Percentiles rank a stretch among this genome's conserved stretches.
Conservation (phyloP, 108 stramenopile species). For the Nitzschia putrida region DNA sequence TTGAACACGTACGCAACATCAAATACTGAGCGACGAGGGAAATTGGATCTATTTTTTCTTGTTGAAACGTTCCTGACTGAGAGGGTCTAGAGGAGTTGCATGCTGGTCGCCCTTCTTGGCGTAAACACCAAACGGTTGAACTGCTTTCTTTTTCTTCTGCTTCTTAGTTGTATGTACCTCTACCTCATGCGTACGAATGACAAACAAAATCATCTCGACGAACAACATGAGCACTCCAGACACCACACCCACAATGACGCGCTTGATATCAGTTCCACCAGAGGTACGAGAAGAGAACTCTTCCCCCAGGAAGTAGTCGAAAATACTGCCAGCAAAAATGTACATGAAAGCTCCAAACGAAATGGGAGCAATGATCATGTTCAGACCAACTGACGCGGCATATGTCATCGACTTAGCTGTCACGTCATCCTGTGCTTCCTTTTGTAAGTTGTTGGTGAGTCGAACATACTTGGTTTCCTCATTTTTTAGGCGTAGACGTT, state of each 20-base stretch:
- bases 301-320: slow-evolving; percentile 50
- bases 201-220: slow-evolving; percentile 87
- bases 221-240: slow-evolving; percentile 79
- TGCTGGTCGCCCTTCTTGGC: slow-evolving; percentile 21
- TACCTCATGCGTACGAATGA: slow-evolving; percentile 82
- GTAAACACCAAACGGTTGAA: slow-evolving; percentile 45
- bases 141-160: slow-evolving; percentile 44
- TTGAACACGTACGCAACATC: too few relatives aligned
- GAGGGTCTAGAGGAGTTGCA: slow-evolving; percentile 1
- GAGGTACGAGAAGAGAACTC: slow-evolving; percentile 22
- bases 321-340: slow-evolving; percentile 71
- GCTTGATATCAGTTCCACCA: slow-evolving; percentile 54
- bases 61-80: neutral
- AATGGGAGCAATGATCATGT: slow-evolving; percentile 87
- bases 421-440: slow-evolving; percentile 55
- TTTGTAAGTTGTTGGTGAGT: slow-evolving; percentile 61
- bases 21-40: too few relatives aligned
- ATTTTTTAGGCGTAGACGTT: slow-evolving; percentile 50
- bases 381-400: slow-evolving; percentile 77
- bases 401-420: slow-evolving; percentile 81
- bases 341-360: slow-evolving; percentile 85
- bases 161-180: slow-evolving; percentile 66
- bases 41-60: neutral
- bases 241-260: slow-evolving; percentile 76
- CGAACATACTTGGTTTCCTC: slow-evolving; percentile 67